phyloP scores from a whole-genome alignment of 2,329 filamentous ascomycete genomes.

The Chaetomiaceae sp. region DNA sequence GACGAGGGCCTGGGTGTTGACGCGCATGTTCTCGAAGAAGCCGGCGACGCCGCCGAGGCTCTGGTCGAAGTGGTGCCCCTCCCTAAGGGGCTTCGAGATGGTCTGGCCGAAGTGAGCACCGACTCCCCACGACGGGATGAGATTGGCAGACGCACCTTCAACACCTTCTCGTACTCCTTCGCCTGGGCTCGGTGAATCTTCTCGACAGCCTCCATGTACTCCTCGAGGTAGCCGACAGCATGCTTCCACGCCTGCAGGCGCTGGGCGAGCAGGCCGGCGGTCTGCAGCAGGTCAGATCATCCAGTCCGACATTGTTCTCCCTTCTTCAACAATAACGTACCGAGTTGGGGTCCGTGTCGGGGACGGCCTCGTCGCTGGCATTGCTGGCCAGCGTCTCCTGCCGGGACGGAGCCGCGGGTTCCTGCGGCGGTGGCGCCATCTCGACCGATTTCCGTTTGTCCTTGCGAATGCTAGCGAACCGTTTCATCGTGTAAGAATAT shows the following conservation, averaged over 20 bases:
- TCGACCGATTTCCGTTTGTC: conserved; percentile 16
- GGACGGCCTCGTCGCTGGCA: conserved; percentile 54
- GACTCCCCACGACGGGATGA: neutral
- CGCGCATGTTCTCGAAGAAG: conserved; percentile 89
- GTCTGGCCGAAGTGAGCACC: conserved; percentile 48
- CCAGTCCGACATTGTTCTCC: neutral
- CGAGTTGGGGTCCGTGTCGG: conserved; percentile 54
- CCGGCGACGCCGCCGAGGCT: conserved; percentile 80
- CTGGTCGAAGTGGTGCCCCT: conserved; percentile 92
- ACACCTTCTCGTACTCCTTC: conserved; percentile 91
- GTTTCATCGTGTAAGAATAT: conserved; percentile 15
- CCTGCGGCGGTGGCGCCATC: conserved; percentile 5
- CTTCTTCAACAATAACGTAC: conserved; percentile 37
- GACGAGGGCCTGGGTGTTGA: conserved; percentile 86
- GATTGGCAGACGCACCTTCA: conserved; percentile 59
- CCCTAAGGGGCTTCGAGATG: conserved; percentile 77
- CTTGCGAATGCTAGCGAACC: conserved; percentile 13
- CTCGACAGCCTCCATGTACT: conserved; percentile 80
- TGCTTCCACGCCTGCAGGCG: conserved; percentile 95
- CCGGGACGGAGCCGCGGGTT: conserved; percentile 40
- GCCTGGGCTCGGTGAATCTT: conserved; percentile 79
- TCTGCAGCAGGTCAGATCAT: conserved; percentile 42
- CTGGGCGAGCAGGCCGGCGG: conserved; percentile 76
- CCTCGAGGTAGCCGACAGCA: conserved; percentile 83
- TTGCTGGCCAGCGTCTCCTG: conserved; percentile 43